These are phyloP conservation scores for Cardiospermum halicacabum DNA, from an alignment of 345 rosid genomes.

Conservation along the genomic window DNA sequence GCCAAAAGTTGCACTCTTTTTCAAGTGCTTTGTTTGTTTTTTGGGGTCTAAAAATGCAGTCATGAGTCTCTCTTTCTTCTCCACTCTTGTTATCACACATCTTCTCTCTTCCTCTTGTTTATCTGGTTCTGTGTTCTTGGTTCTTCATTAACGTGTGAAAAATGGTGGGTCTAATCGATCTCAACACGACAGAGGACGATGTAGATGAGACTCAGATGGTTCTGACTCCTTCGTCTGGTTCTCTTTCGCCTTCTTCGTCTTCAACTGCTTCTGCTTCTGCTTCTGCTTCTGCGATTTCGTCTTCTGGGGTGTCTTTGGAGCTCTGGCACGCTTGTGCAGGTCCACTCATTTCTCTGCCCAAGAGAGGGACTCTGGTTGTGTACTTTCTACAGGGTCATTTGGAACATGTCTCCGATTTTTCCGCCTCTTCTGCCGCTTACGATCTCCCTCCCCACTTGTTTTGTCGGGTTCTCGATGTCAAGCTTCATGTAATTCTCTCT, in stretches of 20 bases:
- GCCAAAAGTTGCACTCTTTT: conserved; percentile 26
- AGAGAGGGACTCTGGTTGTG: conserved; percentile 72
- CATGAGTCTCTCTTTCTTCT: conserved; percentile 30
- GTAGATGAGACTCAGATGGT: conserved; percentile 58
- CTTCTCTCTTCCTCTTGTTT: not conserved
- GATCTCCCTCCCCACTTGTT: conserved; percentile 72
- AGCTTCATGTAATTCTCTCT: conserved; percentile 65
- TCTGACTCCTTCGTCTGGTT: conserved; percentile 49
- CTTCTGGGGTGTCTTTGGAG: conserved; percentile 73
- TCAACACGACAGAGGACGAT: conserved; percentile 88
- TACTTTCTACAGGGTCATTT: conserved; percentile 96
- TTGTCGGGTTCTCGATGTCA: conserved; percentile 92
- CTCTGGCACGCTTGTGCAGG: conserved; percentile 99
- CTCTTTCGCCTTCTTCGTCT: conserved; percentile 51
- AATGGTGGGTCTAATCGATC: conserved; percentile 94
- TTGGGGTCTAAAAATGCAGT: conserved; percentile 25
- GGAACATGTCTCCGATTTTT: conserved; percentile 71
- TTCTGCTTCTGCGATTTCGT: conserved; percentile 31
- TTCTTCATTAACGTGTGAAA: not conserved
- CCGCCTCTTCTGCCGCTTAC: conserved; percentile 52
- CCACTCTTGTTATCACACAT: not conserved
- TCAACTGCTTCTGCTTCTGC: conserved; percentile 48
- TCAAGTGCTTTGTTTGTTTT: not conserved
- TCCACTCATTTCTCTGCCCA: conserved; percentile 83
- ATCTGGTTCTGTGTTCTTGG: not conserved